Evolutionary conservation across 139 green algal species (phyloP).

Genomic region (Coelastrella sp.): DNA sequence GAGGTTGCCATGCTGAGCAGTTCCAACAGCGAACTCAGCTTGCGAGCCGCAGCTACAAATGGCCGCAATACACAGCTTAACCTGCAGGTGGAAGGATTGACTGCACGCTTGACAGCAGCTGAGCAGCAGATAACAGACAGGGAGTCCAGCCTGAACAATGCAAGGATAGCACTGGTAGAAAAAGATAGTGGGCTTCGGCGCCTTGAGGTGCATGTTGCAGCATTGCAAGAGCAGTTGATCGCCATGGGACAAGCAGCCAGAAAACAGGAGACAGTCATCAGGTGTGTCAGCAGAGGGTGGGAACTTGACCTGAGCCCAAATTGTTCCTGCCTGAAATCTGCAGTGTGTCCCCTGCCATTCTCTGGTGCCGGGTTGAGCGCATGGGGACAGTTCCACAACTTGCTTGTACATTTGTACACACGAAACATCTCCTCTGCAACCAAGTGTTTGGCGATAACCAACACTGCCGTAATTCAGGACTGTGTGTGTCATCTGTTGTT

Average conservation of each 20-base stretch:
- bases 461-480: not conserved
- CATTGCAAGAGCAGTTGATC: slow-evolving; percentile 22
- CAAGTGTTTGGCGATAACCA: no score
- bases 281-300: no score
- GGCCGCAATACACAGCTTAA: slow-evolving; percentile 46
- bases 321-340: no score
- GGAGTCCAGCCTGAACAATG: not conserved
- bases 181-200: slow-evolving; percentile 31
- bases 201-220: slow-evolving; percentile 29
- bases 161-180: slow-evolving; percentile 9
- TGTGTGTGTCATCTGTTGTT: not conserved
- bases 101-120: not conserved
- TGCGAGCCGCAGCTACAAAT: slow-evolving; percentile 10
- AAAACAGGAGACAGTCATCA: slow-evolving; percentile 15
- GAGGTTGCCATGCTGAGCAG: slow-evolving; percentile 40
- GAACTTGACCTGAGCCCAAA: no score
- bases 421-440: no score
- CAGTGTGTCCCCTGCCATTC: no score
- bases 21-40: slow-evolving; percentile 40
- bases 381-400: no score
- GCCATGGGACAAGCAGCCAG: not conserved
- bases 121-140: slow-evolving; percentile 24
- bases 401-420: no score
- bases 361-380: no score
- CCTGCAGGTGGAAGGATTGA: slow-evolving; percentile 30